Evolutionary conservation across 176 grass and related monocot genomes (phyloP).

Genomic region (Triticum turgidum): DNA sequence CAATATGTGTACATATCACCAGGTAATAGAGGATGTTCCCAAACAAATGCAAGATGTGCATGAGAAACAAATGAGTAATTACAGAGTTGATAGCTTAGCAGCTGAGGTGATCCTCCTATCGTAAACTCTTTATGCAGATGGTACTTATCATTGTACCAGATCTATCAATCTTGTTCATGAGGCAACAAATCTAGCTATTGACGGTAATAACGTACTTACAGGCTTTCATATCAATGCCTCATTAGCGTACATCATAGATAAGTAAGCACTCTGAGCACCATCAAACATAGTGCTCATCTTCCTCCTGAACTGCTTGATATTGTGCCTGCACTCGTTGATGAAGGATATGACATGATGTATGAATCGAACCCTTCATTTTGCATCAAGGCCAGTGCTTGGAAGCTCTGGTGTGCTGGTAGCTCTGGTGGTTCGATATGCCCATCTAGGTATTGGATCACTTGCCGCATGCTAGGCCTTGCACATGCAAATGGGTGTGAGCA

Average conservation of each 20-base stretch:
- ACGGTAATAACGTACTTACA: background rate
- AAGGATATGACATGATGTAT: conserved; percentile 20
- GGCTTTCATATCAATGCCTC: background rate
- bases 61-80: background rate
- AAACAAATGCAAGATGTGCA: background rate
- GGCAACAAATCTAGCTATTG: background rate
- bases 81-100: background rate
- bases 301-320: background rate
- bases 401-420: background rate
- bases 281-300: background rate
- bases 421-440: background rate
- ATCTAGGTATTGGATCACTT: conserved; percentile 22
- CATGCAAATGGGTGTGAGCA: conserved; percentile 21
- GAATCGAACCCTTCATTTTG: conserved; percentile 12
- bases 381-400: background rate
- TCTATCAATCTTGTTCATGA: background rate
- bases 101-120: background rate
- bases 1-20: too few relatives aligned
- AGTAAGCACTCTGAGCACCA: background rate
- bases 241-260: background rate
- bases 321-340: background rate
- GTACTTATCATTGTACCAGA: background rate
- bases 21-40: too few relatives aligned
- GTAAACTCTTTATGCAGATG: background rate
- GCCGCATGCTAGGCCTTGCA: conserved; percentile 24